Conservation (phyloP, 352 stramenopile species). For the Pythium pyrilobum region DNA sequence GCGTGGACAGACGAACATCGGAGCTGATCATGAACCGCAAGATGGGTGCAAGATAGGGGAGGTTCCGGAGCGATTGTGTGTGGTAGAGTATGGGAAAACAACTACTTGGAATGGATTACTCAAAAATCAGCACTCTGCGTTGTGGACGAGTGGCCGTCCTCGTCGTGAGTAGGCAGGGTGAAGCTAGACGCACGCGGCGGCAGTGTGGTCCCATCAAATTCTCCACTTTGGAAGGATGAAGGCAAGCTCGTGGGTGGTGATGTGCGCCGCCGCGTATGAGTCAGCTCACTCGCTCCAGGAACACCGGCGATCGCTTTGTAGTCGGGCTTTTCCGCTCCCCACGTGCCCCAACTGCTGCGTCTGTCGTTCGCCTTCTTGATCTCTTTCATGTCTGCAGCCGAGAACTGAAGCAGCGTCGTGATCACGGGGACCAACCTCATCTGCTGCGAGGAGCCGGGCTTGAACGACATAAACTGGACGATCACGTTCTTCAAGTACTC, state of each 20-base stretch:
- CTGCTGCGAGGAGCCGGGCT: constrained; percentile 75
- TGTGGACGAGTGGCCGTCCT: constrained; percentile 23
- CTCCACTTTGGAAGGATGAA: constrained; percentile 13
- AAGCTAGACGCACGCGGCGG: constrained; percentile 49
- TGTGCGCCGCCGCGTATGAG: constrained; percentile 7
- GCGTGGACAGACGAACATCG: constrained; percentile 70
- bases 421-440: constrained; percentile 72
- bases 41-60: constrained; percentile 33
- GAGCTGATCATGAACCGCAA: constrained; percentile 85
- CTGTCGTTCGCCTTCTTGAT: constrained; percentile 53
- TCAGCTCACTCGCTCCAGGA: constrained; percentile 9
- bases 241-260: constrained; percentile 8
- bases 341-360: constrained; percentile 72
- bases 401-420: constrained; percentile 84
- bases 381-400: constrained; percentile 62
- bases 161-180: constrained; percentile 34
- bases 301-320: constrained; percentile 62
- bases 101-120: constrained; percentile 11
- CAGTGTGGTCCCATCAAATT: neutral
- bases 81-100: constrained; percentile 9
- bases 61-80: neutral
- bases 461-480: constrained; percentile 89
- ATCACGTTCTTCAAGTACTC: constrained; percentile 90
- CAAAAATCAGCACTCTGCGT: constrained; percentile 70
- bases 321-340: constrained; percentile 43